phyloP scores from a whole-genome alignment of 2,329 filamentous ascomycete species.

The Colletotrichum eleusines region DNA sequence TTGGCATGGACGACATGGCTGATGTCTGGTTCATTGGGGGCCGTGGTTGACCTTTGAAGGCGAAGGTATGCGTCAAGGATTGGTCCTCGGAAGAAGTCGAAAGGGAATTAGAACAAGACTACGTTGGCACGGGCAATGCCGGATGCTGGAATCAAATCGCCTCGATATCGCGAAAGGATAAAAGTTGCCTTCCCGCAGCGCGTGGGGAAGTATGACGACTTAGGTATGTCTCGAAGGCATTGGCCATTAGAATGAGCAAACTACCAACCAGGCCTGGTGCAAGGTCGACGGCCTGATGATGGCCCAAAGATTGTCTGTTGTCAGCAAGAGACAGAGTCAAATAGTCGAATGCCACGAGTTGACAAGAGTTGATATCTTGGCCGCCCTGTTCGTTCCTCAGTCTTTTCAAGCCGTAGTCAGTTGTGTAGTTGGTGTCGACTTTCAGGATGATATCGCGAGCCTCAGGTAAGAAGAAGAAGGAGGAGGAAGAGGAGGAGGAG shows the following conservation, averaged over 20 bases:
- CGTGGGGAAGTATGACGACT: constrained; percentile 28
- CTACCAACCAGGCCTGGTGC: constrained; percentile 12
- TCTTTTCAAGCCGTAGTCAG: constrained; percentile 8
- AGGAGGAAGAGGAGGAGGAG: constrained; percentile 18
- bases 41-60: background rate
- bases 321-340: constrained; percentile 1
- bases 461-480: constrained; percentile 2
- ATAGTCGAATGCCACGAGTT: constrained; percentile 2
- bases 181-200: constrained; percentile 26
- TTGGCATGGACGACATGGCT: constrained; percentile 42
- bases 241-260: constrained; percentile 35
- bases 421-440: constrained; percentile 15
- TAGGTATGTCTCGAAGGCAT: constrained; percentile 21
- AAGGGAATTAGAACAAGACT: constrained; percentile 13
- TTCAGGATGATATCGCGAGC: background rate
- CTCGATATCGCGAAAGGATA: constrained; percentile 15
- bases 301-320: constrained; percentile 9
- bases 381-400: constrained; percentile 2
- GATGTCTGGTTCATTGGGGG: constrained; percentile 35
- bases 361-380: constrained; percentile 2
- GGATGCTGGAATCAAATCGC: background rate
- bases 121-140: background rate
- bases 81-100: constrained; percentile 25
- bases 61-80: background rate
- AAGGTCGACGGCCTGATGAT: constrained; percentile 18